These are phyloP conservation scores for Myxozyma neglecta DNA, from an alignment of 805 yeast species.

Conservation along the genomic window DNA sequence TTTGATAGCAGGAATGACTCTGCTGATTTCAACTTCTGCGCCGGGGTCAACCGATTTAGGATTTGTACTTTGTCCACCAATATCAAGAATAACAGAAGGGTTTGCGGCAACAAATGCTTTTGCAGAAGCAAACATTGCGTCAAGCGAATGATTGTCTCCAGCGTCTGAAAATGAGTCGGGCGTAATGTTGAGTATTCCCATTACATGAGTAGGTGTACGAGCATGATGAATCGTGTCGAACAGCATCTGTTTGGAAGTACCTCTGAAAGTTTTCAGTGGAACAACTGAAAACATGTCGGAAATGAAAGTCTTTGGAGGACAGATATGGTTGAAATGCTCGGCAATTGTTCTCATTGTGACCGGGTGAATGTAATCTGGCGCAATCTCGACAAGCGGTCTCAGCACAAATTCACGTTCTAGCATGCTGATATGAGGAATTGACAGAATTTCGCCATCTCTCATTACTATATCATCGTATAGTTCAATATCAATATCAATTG, in stretches of 20 bases:
- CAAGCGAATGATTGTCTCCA: slow-evolving; percentile 44
- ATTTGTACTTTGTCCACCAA: slow-evolving; percentile 93
- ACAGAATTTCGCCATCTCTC: slow-evolving; percentile 47
- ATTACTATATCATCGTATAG: slow-evolving; percentile 53
- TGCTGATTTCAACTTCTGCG: slow-evolving; percentile 61
- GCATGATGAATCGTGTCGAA: slow-evolving; percentile 50
- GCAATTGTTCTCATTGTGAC: slow-evolving; percentile 80
- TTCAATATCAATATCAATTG: slow-evolving; percentile 85
- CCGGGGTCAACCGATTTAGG: slow-evolving; percentile 72
- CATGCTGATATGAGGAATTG: slow-evolving; percentile 85
- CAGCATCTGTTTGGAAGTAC: slow-evolving; percentile 38
- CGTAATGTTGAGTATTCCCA: slow-evolving; percentile 88
- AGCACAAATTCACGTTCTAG: slow-evolving; percentile 87
- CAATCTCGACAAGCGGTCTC: slow-evolving; percentile 80
- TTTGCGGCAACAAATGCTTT: slow-evolving; percentile 48
- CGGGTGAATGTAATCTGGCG: slow-evolving; percentile 74
- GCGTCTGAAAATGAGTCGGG: slow-evolving; percentile 98
- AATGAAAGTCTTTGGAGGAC: slow-evolving; percentile 34
- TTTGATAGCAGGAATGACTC: slow-evolving; percentile 70
- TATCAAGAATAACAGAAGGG: slow-evolving; percentile 78
- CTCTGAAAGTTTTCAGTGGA: slow-evolving; percentile 22
- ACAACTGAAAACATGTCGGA: slow-evolving; percentile 34
- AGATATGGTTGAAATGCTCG: slow-evolving; percentile 61
- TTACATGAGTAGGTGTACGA: slow-evolving; percentile 57
- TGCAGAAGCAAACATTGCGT: slow-evolving; percentile 50